Conservation (phyloP, 768 basidiomycete genomes). For the Pleurotus salmoneostramineus region DNA sequence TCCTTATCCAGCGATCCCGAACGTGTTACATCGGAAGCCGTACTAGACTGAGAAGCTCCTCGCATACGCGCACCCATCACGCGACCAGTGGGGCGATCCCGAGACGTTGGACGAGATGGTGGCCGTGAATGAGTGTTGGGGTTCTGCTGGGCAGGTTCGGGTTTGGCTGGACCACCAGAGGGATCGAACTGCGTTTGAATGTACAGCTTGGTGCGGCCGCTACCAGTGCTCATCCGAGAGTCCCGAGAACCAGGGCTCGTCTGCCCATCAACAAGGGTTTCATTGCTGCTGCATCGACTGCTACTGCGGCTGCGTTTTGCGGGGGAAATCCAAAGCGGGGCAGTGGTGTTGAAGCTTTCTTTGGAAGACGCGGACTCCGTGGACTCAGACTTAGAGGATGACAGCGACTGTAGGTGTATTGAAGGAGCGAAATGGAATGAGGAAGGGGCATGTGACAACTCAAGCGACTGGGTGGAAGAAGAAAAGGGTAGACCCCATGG, state of each 20-base stretch:
- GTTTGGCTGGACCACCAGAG: neutral
- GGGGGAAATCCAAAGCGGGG: neutral
- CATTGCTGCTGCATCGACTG: neutral
- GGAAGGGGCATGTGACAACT: neutral
- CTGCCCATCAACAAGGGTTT: neutral
- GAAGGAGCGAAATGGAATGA: neutral
- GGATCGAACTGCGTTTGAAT: neutral
- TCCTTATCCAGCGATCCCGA: neutral
- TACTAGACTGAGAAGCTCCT: neutral
- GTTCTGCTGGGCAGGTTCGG: neutral
- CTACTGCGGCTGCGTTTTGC: neutral
- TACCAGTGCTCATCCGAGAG: neutral
- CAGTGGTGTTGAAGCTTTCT: neutral
- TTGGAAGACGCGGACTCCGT: neutral
- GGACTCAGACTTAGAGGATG: neutral
- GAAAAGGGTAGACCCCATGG: neutral
- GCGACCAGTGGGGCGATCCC: neutral
- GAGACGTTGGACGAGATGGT: neutral
- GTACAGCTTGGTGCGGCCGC: neutral
- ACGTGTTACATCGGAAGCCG: neutral
- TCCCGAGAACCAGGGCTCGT: neutral
- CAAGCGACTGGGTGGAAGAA: no score
- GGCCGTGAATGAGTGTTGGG: neutral
- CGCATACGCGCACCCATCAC: conserved; percentile 4
- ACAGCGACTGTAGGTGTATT: neutral